Base-by-base conservation (phyloP, 371 early-diverging fungal species). In the Haplosporangium sp. region DNA sequence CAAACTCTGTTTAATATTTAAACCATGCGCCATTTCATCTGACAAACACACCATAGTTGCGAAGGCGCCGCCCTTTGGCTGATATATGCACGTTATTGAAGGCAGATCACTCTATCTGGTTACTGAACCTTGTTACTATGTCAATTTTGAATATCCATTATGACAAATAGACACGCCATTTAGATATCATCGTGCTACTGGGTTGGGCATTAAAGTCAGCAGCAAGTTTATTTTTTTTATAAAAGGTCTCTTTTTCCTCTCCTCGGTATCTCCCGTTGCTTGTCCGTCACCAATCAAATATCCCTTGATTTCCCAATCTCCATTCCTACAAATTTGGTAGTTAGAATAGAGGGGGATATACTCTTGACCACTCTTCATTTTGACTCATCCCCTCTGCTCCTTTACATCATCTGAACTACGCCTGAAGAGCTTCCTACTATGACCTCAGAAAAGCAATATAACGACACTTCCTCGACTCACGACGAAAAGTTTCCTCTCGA, bases 21-120 rank as follows among this genome's bases (percentile, higher is more conserved):
- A 10, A n/a, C 27, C 61, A 63, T 63, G 74, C 75, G 70, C 70
- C 60, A 66, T 62, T 34, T 37, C 34, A 40, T 35, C 45, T 44
- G 52, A 56, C 62, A 65, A 69, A 75, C 65, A 65, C 70, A 66
- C 42, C 75, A 75, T 27, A 27, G 27, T 75, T 57, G 61, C 61
- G 37, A 58, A 62, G 60, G 35, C 47, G 40, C 15, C 8, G 15
- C 27, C 38, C 27, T 42, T 47, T 39, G 55, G 52, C 19, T 45
- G 42, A 13, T 70, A 7, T 56, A 19, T 35, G 42, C 7, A 19
- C 20, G 27, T 55, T 47, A 34, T 8, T 19, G 10, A 13, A n/a
- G n/a, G n/a, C 19, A 55, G 47, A 4, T 17, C 40, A 9, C 20
- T 48, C 17, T 37, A 34, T 20, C 19, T 13, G 44, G 8, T 13